phyloP scores from a whole-genome alignment of 805 yeast species.

The Myxozyma geophila region DNA sequence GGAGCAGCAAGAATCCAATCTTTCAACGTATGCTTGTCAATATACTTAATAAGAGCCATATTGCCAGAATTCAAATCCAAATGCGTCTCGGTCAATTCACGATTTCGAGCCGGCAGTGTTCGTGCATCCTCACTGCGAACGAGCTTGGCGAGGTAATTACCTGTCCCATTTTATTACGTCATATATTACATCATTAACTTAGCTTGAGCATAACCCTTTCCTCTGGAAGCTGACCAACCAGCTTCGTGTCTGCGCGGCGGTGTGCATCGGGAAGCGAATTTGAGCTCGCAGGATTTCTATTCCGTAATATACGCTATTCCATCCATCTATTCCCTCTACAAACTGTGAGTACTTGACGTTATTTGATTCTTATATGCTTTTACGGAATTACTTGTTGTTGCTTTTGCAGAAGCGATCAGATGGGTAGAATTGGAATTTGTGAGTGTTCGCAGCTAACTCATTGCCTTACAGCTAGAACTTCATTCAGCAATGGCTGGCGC shows the following conservation, averaged over 20 bases:
- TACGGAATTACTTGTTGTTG: not conserved
- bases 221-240: constrained; percentile 11
- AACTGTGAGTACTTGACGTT: not conserved
- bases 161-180: not conserved
- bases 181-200: not conserved
- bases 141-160: not conserved
- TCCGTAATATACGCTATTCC: not conserved
- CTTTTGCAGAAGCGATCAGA: not conserved
- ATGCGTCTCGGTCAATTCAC: not conserved
- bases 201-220: constrained; percentile 3
- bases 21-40: constrained; percentile 23
- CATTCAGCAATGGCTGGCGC: constrained; percentile 53
- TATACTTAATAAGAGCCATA: constrained; percentile 8
- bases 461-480: not conserved
- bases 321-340: not conserved
- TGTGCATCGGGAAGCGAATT: constrained; percentile 3
- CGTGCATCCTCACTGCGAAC: not conserved
- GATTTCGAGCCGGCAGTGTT: not conserved
- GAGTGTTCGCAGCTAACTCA: not conserved
- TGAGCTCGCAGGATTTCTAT: not conserved
- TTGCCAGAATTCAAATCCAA: not conserved
- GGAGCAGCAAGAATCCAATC: constrained; percentile 26
- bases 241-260: not conserved
- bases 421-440: not conserved
- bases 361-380: not conserved